These are phyloP conservation scores for Trypanosoma brucei DNA, from an alignment of 208 protist genomes.

Conservation along the genomic window DNA sequence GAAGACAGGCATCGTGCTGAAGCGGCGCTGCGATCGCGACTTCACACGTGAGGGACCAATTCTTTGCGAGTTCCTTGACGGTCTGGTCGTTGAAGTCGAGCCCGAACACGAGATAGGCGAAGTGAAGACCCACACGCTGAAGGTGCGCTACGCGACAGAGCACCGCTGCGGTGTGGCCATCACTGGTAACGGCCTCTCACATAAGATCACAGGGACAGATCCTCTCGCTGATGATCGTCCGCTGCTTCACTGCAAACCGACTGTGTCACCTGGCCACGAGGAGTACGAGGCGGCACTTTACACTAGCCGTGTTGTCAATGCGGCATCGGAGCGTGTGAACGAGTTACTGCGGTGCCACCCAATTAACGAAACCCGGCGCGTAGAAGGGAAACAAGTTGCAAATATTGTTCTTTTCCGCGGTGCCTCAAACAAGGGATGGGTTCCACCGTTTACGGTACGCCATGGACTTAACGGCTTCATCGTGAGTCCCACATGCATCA, in stretches of 20 bases:
- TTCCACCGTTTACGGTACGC: constrained; percentile 50
- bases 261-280: constrained; percentile 31
- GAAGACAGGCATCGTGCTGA: constrained; percentile 31
- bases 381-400: constrained; percentile 32
- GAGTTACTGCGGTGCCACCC: constrained; percentile 35
- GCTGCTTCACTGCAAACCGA: constrained; percentile 44
- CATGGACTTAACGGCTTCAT: constrained; percentile 59
- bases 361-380: constrained; percentile 42
- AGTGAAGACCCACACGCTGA: constrained; percentile 33
- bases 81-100: constrained; percentile 32
- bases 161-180: constrained; percentile 69
- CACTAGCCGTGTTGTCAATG: constrained; percentile 61
- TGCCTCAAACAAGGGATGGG: constrained; percentile 59
- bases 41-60: constrained; percentile 56
- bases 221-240: constrained; percentile 44
- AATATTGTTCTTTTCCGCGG: constrained; percentile 68
- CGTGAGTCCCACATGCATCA: constrained; percentile 68
- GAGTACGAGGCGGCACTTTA: constrained; percentile 51
- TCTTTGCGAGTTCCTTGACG: constrained; percentile 45
- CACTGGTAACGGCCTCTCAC: constrained; percentile 51
- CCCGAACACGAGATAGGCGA: constrained; percentile 14
- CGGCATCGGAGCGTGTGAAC: constrained; percentile 42
- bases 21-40: constrained; percentile 66
- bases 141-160: constrained; percentile 65
- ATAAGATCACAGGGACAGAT: constrained; percentile 67